Conservation (phyloP, 2,329 filamentous ascomycete genomes). For the Phaeosphaeriaceae sp. region DNA sequence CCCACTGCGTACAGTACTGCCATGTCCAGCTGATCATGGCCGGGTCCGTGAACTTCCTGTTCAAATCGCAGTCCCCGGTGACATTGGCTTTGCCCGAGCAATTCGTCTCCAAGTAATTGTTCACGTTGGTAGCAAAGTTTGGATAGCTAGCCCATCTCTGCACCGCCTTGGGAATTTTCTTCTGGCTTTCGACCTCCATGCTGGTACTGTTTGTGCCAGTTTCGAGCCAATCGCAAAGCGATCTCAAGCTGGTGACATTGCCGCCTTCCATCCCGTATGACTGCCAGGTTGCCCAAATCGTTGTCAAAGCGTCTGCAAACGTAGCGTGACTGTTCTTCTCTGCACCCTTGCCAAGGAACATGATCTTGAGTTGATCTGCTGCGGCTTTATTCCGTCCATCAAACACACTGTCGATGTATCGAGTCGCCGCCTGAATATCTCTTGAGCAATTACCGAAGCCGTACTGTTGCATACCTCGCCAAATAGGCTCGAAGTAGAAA, state of each 20-base stretch:
- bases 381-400: slow-evolving; percentile 41
- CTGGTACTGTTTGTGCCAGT: slow-evolving; percentile 46
- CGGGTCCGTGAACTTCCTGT: slow-evolving; percentile 44
- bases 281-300: slow-evolving; percentile 54
- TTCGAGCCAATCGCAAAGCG: slow-evolving; percentile 58
- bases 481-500: slow-evolving; percentile 60
- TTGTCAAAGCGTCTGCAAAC: slow-evolving; percentile 55
- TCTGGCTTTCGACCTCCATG: background rate
- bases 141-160: slow-evolving; percentile 54
- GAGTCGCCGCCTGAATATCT: slow-evolving; percentile 58
- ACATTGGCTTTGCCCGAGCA: slow-evolving; percentile 46
- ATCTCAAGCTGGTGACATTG: slow-evolving; percentile 36
- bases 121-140: slow-evolving; percentile 47
- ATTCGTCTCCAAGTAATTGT: slow-evolving; percentile 50
- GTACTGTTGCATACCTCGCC: slow-evolving; percentile 53
- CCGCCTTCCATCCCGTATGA: slow-evolving; percentile 52
- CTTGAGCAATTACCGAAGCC: slow-evolving; percentile 58
- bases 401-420: slow-evolving; percentile 59
- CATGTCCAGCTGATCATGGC: slow-evolving; percentile 57
- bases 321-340: slow-evolving; percentile 56
- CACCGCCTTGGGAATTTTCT: slow-evolving; percentile 22
- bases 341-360: slow-evolving; percentile 57
- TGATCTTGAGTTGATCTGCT: slow-evolving; percentile 52
- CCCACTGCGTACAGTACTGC: slow-evolving; percentile 64
- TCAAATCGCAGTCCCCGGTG: slow-evolving; percentile 48